These are phyloP conservation scores for Tolypocladium amazonense DNA, from an alignment of 2,329 filamentous ascomycete species.

Conservation along the genomic window DNA sequence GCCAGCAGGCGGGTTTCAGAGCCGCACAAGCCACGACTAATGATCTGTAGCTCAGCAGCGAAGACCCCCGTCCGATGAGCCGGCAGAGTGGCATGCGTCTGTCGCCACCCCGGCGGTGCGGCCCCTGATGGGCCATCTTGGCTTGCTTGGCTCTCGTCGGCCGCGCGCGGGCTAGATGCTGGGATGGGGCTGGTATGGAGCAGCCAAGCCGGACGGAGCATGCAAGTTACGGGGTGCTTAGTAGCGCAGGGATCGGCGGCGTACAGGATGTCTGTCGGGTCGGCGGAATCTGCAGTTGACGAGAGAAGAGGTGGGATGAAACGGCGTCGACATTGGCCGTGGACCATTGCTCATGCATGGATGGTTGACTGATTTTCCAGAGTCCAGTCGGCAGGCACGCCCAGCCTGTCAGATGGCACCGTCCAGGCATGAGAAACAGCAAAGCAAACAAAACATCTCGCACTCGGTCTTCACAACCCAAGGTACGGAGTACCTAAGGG, in stretches of 20 bases:
- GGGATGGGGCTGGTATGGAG: conserved; percentile 2
- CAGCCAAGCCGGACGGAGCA: too few relatives aligned
- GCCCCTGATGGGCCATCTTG: neutral
- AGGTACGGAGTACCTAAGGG: neutral
- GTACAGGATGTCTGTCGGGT: neutral
- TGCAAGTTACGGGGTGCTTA: too few relatives aligned
- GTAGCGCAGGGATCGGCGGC: neutral
- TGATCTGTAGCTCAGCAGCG: neutral
- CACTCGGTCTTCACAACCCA: too few relatives aligned
- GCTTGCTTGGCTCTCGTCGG: neutral
- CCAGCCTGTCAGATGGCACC: neutral
- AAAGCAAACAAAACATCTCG: neutral
- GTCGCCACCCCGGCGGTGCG: neutral
- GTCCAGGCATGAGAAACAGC: neutral
- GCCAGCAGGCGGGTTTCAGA: conserved; percentile 6
- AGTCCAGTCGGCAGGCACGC: neutral
- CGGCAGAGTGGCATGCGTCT: neutral
- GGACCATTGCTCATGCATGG: neutral
- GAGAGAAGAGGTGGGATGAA: neutral
- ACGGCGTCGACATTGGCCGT: neutral
- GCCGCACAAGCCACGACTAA: conserved; percentile 1
- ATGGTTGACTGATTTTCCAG: too few relatives aligned
- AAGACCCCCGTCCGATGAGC: neutral
- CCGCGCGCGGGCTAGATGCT: neutral
- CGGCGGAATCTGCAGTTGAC: neutral